Evolutionary conservation across 805 yeast species (phyloP), one percentile per base, ranked within the genome.

Genomic region (Metschnikowia bowlesiae): DNA sequence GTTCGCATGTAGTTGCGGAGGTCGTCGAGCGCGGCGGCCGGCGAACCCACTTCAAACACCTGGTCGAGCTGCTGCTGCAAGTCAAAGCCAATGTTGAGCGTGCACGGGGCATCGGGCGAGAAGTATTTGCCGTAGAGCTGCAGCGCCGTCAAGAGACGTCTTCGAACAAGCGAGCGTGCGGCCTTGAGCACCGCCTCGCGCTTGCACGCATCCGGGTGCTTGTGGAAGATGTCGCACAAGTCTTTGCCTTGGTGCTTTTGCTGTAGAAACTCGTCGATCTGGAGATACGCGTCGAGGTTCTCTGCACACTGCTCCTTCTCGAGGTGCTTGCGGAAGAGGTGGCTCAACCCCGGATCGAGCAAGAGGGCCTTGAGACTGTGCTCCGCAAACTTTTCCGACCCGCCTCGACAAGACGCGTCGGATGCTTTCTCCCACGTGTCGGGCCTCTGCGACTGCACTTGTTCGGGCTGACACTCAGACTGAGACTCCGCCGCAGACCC

Each of bases 321-420:
- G 46, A 89, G 63, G 62, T 87, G 89, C n/a, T 71, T 69, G 53
- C 82, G 74, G 65, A 89, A 87, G 8, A 88, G 65, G 48, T 80
- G 81, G 48, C 85, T 73, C 70, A 84, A 69, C 0, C 94, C 96
- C 0, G 96, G 95, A 62, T 89, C 96, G 8, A 68, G 66, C 8
- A 89, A 61, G 4, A 85, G 72, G 8, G 74, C 74, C 32, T 70
- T 66, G 37, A 49, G 44, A 31, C 30, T 41, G 33, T 26, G 43
- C 11, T 9, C 31, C 22, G 28, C 31, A 16, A 30, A 18, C n/a
- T 22, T 18, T 8, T 42, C 38, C 30, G 13, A 13, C 10, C 22
- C 22, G 22, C 22, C 22, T 4, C 22, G 22, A 4, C 22, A 22
- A 22, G 22, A 22, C 22, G 22, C 22, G 22, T 22, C 22, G 22